A percentile compares a stretch with the other conserved stretches of the same genome.
phyloP scores from a whole-genome alignment of 73 alveolate genomes.

The Blepharisma stoltei region DNA sequence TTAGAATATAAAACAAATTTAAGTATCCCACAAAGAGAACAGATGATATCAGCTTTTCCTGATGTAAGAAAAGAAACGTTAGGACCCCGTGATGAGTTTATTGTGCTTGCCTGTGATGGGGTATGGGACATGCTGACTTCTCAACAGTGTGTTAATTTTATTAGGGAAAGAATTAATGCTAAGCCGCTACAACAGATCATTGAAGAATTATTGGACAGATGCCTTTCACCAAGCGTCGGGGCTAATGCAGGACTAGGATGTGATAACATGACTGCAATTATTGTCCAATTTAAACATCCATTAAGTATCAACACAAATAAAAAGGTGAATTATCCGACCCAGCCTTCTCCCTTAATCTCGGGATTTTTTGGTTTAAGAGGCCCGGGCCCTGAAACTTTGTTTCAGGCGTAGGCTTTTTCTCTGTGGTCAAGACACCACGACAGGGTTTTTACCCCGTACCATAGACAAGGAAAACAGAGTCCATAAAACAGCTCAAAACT shows the following conservation, averaged over 20 bases:
- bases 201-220: conserved; percentile 66
- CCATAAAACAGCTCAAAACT: too few species aligned
- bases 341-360: too few species aligned
- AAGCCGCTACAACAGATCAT: conserved; percentile 40
- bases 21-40: conserved; percentile 80
- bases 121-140: conserved; percentile 50
- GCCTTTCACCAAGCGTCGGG: conserved; percentile 65
- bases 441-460: too few species aligned
- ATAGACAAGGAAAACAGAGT: too few species aligned
- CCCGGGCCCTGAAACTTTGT: too few species aligned
- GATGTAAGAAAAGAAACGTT: conserved; percentile 59
- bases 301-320: too few species aligned
- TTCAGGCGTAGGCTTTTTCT: too few species aligned
- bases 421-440: too few species aligned
- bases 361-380: too few species aligned
- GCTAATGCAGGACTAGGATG: conserved; percentile 73
- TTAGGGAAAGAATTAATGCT: background rate
- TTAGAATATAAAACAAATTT: conserved; percentile 85
- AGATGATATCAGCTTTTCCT: conserved; percentile 85
- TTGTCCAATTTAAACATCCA: conserved; percentile 45
- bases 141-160: conserved; percentile 38
- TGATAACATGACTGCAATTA: conserved; percentile 79
- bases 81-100: conserved; percentile 52
- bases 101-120: conserved; percentile 59
- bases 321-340: too few species aligned